Percentiles rank a stretch among this genome's conserved stretches.
phyloP scores from a whole-genome alignment of 2,329 filamentous ascomycete genomes.

The Cercospora brassicicola region DNA sequence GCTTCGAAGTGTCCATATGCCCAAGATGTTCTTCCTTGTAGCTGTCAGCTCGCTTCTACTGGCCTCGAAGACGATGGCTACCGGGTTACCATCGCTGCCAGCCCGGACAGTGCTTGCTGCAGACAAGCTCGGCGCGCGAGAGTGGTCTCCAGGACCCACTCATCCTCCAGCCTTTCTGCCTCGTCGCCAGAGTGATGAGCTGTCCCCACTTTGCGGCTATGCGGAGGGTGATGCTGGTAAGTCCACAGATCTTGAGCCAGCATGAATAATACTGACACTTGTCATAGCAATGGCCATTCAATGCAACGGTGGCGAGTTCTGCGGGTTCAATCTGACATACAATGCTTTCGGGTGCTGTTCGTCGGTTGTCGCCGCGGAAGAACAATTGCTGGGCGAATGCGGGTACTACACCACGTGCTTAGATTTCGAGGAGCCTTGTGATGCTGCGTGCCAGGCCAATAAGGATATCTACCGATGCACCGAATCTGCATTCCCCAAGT shows the following conservation, averaged over 20 bases:
- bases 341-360: not conserved
- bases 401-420: not conserved
- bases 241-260: not conserved
- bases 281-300: not conserved
- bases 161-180: not conserved
- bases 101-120: not conserved
- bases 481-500: not conserved
- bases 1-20: not conserved
- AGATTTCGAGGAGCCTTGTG: not conserved
- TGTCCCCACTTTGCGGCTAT: not conserved
- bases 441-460: not conserved
- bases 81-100: not conserved
- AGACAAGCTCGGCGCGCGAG: not conserved
- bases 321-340: not conserved
- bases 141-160: not conserved
- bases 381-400: not conserved
- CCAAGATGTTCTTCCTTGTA: not conserved
- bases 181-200: not conserved
- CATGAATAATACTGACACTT: not conserved
- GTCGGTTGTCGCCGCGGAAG: not conserved
- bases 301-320: not conserved
- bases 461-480: not conserved
- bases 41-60: not conserved
- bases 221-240: not conserved
- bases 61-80: not conserved